Evolutionary conservation across 257 asterid species (phyloP), one percentile per base, ranked within the genome.

Genomic region (Ajuga chamaepitys): DNA sequence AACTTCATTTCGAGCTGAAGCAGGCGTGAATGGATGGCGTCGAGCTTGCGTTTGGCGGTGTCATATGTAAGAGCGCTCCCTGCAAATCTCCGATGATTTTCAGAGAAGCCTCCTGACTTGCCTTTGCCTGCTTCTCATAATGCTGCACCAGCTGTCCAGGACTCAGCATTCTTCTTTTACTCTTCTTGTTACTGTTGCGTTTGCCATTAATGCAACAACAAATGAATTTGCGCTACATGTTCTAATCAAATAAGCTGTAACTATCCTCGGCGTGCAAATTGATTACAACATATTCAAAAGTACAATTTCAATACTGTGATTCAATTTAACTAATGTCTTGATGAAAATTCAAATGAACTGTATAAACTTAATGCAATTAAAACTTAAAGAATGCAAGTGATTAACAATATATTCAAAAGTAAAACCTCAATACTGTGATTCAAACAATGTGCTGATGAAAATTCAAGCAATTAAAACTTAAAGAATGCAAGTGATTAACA

Each of bases 21-120:
- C 10, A 88, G 81, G 46, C 95, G 87, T 11, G 92, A 63, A 50
- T 83, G 81, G 56, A 88, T 73, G 42, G 88, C 77, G 30, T 92
- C 97, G 41, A 92, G 86, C 77, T 87, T 72, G 45, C 75, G 67
- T 2, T 70, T 72, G 52, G 79, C 67, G 44, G 78, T 34, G 68
- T 54, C 53, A 77, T 61, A 52, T 85, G 68, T 66, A 92, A 85
- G 4, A 92, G 85, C 5, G 85, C 95, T 17, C 82, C 84, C 81
- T 92, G 97, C 76, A 92, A 82, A 77, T 89, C 97, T 56, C 84
- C 85, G 41, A 92, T 92, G 12, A 83, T 96, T 74, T 84, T 89
- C 58, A 83, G 78, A 1, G 98, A 89, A 42, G 98, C 97, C 66
- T 81, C 89, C 71, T 84, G 89, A 21, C 85, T 72, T 45, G 73